A percentile compares a stretch with the other conserved stretches of the same genome.
These are phyloP conservation scores for Zelonia costaricensis DNA, from an alignment of 208 protist genomes.

Conservation along the genomic window DNA sequence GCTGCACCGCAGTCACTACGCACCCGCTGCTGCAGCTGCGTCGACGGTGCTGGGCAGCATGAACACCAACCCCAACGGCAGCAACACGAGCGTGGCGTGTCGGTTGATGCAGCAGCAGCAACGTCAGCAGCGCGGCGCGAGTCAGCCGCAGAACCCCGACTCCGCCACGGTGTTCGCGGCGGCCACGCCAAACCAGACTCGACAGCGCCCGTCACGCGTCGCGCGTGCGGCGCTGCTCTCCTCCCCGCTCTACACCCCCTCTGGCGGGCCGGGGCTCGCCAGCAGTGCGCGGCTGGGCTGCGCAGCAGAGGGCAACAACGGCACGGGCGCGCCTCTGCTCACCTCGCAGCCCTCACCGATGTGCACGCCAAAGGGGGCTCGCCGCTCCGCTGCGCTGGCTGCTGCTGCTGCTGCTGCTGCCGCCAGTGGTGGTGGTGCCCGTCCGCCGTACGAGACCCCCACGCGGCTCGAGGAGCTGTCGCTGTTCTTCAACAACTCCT, in stretches of 20 bases:
- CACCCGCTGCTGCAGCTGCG: too few relatives aligned
- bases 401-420: slow-evolving; percentile 4
- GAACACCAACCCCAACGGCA: neutral
- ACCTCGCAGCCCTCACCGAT: slow-evolving; percentile 12
- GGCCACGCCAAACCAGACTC: neutral
- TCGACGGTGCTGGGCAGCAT: neutral
- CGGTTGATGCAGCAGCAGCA: slow-evolving; percentile 15
- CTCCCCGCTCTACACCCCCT: slow-evolving; percentile 8
- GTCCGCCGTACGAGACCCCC: slow-evolving; percentile 13
- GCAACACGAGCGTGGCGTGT: neutral
- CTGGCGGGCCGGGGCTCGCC: neutral
- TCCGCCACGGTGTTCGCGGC: neutral
- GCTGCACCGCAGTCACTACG: too few relatives aligned
- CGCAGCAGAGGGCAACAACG: neutral
- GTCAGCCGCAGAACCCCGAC: neutral
- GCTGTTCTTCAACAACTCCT: slow-evolving; percentile 29
- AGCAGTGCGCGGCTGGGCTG: neutral
- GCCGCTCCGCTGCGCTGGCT: slow-evolving; percentile 12
- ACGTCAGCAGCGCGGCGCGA: slow-evolving; percentile 6
- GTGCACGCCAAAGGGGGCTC: slow-evolving; percentile 24
- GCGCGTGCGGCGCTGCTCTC: neutral
- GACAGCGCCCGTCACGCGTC: slow-evolving; percentile 3
- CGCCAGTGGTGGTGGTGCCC: too few relatives aligned
- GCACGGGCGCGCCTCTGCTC: neutral
- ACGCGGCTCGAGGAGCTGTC: slow-evolving; percentile 24